Evolutionary conservation across 441 rosid species (phyloP).

Genomic region (Adansonia madagascariensis): DNA sequence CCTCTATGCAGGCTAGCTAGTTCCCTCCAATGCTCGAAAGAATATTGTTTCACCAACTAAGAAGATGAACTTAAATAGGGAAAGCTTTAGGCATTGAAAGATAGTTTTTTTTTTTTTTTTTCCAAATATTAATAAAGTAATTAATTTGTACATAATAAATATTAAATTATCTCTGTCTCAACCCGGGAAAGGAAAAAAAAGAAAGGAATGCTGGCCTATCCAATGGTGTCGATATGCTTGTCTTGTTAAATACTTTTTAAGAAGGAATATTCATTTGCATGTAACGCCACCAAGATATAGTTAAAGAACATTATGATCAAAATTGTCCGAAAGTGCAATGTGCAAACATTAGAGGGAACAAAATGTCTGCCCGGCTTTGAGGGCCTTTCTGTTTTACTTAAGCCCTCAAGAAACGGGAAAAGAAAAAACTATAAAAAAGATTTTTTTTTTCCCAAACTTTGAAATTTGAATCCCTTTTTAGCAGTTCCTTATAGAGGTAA

Average conservation of each 20-base stretch:
- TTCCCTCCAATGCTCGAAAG: background rate
- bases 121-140: background rate
- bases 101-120: background rate
- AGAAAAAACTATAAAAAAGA: background rate
- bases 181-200: background rate
- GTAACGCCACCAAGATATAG: slow-evolving; percentile 27
- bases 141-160: background rate
- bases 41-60: background rate
- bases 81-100: background rate
- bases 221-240: slow-evolving; percentile 3
- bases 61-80: background rate
- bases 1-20: background rate
- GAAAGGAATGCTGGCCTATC: background rate
- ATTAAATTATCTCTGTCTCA: background rate
- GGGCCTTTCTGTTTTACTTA: slow-evolving; percentile 1
- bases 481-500: background rate
- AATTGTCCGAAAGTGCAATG: slow-evolving; percentile 26
- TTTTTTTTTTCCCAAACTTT: background rate
- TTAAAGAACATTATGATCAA: slow-evolving; percentile 14
- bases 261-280: slow-evolving; percentile 33
- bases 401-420: background rate
- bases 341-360: slow-evolving; percentile 33
- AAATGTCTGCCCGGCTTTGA: slow-evolving; percentile 32
- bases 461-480: background rate
- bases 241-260: slow-evolving; percentile 15